A percentile compares a stretch with the other conserved stretches of the same genome.
Conservation (phyloP, 768 basidiomycete genomes). For the Boletus sensibilis region DNA sequence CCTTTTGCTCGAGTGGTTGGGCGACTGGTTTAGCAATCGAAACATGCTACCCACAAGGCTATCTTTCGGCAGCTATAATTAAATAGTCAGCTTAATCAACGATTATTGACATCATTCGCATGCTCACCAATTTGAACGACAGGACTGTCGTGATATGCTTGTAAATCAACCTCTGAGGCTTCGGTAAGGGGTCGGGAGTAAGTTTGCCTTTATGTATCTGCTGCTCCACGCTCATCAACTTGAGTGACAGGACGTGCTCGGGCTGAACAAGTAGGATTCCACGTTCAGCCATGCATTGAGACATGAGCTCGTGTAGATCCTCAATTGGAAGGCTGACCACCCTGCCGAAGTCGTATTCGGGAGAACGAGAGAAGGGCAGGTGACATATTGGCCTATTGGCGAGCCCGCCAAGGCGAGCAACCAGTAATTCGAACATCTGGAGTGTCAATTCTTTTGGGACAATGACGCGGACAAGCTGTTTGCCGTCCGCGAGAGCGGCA, state of each 20-base stretch:
- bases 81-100: not conserved
- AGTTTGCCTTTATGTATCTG: constrained; percentile 6
- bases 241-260: constrained; percentile 49
- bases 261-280: constrained; percentile 48
- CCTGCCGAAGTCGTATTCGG: constrained; percentile 6
- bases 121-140: not conserved
- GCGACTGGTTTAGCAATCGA: not conserved
- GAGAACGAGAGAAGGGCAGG: constrained; percentile 45
- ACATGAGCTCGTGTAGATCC: constrained; percentile 31
- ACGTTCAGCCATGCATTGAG: constrained; percentile 34
- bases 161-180: not conserved
- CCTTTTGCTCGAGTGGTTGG: too few species aligned
- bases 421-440: constrained; percentile 47
- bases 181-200: constrained; percentile 15
- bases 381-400: constrained; percentile 44
- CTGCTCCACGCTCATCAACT: constrained; percentile 41
- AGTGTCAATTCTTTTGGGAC: constrained; percentile 41
- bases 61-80: not conserved
- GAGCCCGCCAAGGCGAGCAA: constrained; percentile 40
- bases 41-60: not conserved
- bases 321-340: constrained; percentile 4
- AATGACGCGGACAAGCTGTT: constrained; percentile 43
- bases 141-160: not conserved
- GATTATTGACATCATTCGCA: not conserved
- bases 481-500: constrained; percentile 40